These are phyloP conservation scores for Dactylellina haptotyla DNA, from an alignment of 2,329 filamentous ascomycete genomes.

Conservation along the genomic window DNA sequence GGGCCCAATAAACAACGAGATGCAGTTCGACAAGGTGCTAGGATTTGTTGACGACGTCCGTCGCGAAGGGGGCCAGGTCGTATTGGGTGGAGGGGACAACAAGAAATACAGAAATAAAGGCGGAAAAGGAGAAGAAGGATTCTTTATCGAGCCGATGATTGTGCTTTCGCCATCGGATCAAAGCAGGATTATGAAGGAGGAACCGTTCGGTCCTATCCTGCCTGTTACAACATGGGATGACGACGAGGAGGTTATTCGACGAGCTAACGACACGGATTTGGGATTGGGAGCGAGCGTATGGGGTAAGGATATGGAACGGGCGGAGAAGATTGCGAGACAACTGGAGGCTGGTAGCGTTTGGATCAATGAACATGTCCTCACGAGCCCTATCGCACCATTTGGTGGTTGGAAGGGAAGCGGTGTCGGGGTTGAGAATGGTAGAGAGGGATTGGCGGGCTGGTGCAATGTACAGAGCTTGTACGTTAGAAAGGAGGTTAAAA, in stretches of 20 bases:
- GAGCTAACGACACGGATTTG: conserved; percentile 65
- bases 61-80: conserved; percentile 54
- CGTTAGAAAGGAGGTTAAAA: conserved; percentile 30
- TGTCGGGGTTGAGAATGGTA: conserved; percentile 59
- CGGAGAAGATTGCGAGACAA: conserved; percentile 64
- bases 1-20: conserved; percentile 56
- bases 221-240: conserved; percentile 64
- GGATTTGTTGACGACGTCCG: conserved; percentile 57
- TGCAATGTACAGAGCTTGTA: conserved; percentile 56
- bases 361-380: conserved; percentile 67
- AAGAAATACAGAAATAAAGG: conserved; percentile 58
- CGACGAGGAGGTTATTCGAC: conserved; percentile 64
- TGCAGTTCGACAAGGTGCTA: conserved; percentile 57
- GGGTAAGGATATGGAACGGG: conserved; percentile 65
- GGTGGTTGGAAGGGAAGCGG: conserved; percentile 60
- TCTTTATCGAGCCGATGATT: conserved; percentile 70
- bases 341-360: conserved; percentile 69
- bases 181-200: conserved; percentile 63
- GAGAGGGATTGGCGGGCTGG: conserved; percentile 58
- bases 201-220: conserved; percentile 67
- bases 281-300: conserved; percentile 69
- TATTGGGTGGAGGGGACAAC: conserved; percentile 58
- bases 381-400: conserved; percentile 63
- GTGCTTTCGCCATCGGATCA: conserved; percentile 69
- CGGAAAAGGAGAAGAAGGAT: conserved; percentile 61